Evolutionary conservation across 768 basidiomycete genomes (phyloP).

Genomic region (Lactifluus pinguis): DNA sequence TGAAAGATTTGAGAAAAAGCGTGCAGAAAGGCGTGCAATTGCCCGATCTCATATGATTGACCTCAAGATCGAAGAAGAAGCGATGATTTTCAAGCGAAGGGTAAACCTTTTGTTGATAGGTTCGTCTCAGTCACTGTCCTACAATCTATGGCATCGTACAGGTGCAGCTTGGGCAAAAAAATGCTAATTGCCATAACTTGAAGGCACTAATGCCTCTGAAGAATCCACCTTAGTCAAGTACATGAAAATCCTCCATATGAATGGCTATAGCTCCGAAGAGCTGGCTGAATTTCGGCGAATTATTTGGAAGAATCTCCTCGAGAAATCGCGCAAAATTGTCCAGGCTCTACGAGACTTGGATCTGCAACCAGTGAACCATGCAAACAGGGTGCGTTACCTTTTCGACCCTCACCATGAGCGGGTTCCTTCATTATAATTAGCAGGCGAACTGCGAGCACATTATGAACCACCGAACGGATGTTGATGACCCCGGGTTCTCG

Average conservation of each 20-base stretch:
- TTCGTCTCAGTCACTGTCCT: conserved; percentile 30
- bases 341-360: not conserved
- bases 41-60: conserved; percentile 67
- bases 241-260: not conserved
- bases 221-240: not conserved
- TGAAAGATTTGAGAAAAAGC: too few species aligned
- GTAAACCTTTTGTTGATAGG: conserved; percentile 86
- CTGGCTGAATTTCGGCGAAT: not conserved
- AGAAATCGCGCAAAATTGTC: not conserved
- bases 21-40: conserved; percentile 23
- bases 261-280: conserved; percentile 37
- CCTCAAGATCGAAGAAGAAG: conserved; percentile 76
- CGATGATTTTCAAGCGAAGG: conserved; percentile 63
- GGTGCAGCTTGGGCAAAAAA: too few species aligned
- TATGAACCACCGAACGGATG: not conserved
- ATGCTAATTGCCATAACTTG: not conserved
- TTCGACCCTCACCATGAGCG: not conserved
- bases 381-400: too few species aligned
- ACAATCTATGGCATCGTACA: too few species aligned
- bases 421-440: too few species aligned
- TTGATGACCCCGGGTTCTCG: conserved; percentile 23
- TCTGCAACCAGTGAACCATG: not conserved
- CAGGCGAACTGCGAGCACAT: not conserved
- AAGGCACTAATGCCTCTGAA: conserved; percentile 9
- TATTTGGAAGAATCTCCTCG: conserved; percentile 2